These are phyloP conservation scores for Casaregolazyma lundiana DNA, from an alignment of 1,139 yeast species.

Conservation along the genomic window DNA sequence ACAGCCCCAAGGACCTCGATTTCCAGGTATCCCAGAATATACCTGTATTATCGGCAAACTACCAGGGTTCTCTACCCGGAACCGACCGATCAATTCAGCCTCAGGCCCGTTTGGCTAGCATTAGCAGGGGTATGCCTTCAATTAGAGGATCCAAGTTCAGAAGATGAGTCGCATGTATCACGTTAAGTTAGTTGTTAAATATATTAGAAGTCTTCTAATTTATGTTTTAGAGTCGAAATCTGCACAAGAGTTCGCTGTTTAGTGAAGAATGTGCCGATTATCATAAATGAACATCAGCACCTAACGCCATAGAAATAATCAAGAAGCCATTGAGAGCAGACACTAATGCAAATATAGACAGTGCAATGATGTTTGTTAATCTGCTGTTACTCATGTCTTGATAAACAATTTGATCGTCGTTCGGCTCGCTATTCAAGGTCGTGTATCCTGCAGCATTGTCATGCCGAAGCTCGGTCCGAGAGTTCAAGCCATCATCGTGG, in stretches of 20 bases:
- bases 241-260: no score
- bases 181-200: neutral
- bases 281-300: constrained; percentile 57
- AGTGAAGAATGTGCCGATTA: neutral
- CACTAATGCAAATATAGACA: constrained; percentile 66
- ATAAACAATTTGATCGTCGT: constrained; percentile 18
- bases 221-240: no score
- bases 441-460: constrained; percentile 8
- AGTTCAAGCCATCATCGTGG: constrained; percentile 5
- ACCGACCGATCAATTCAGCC: constrained; percentile 26
- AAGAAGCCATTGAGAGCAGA: constrained; percentile 70
- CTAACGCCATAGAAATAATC: constrained; percentile 59
- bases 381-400: constrained; percentile 65
- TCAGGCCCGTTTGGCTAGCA: constrained; percentile 15
- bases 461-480: constrained; percentile 6
- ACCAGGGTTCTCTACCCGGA: constrained; percentile 78
- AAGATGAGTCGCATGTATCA: no score
- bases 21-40: constrained; percentile 34
- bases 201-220: no score
- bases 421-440: constrained; percentile 6
- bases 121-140: constrained; percentile 5
- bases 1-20: constrained; percentile 26
- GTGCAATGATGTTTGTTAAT: constrained; percentile 49
- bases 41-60: constrained; percentile 71
- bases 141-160: neutral